Percentiles rank a stretch among this genome's conserved stretches.
These are phyloP conservation scores for Xanthoconium separans DNA, from an alignment of 1,284 basidiomycete genomes.

Conservation along the genomic window DNA sequence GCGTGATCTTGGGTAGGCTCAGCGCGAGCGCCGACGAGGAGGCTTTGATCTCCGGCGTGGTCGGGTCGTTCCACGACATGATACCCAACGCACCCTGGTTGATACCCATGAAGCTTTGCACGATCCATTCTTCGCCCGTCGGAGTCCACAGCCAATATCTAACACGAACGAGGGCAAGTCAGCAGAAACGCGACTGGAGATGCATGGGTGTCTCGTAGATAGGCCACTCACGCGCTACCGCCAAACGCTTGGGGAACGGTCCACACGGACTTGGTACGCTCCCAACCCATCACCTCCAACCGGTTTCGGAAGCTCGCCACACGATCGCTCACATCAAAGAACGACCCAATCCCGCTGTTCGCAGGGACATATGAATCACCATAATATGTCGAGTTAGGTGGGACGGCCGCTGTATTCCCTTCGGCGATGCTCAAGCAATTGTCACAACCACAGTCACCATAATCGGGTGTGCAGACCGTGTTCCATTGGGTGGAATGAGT, in stretches of 20 bases:
- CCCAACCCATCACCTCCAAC: constrained; percentile 63
- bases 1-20: constrained; percentile 38
- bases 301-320: constrained; percentile 62
- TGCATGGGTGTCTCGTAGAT: neutral
- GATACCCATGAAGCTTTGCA: constrained; percentile 62
- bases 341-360: constrained; percentile 32
- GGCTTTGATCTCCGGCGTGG: constrained; percentile 55
- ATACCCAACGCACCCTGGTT: constrained; percentile 70
- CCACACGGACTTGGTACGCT: constrained; percentile 57
- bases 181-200: neutral
- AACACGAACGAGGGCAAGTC: neutral
- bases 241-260: constrained; percentile 76
- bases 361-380: constrained; percentile 19
- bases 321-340: constrained; percentile 58
- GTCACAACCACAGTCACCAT: constrained; percentile 69
- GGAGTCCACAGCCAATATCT: constrained; percentile 70
- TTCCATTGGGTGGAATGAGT: constrained; percentile 57
- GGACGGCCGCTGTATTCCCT: constrained; percentile 25
- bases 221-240: constrained; percentile 40
- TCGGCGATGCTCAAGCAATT: constrained; percentile 42
- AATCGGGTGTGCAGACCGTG: constrained; percentile 57
- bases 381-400: constrained; percentile 23
- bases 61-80: constrained; percentile 70
- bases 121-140: constrained; percentile 66
- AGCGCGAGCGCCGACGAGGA: constrained; percentile 54